A percentile compares a stretch with the other conserved stretches of the same genome.
These are phyloP conservation scores for Scedosporium apiospermum DNA, from an alignment of 2,329 filamentous ascomycete genomes.

Conservation along the genomic window DNA sequence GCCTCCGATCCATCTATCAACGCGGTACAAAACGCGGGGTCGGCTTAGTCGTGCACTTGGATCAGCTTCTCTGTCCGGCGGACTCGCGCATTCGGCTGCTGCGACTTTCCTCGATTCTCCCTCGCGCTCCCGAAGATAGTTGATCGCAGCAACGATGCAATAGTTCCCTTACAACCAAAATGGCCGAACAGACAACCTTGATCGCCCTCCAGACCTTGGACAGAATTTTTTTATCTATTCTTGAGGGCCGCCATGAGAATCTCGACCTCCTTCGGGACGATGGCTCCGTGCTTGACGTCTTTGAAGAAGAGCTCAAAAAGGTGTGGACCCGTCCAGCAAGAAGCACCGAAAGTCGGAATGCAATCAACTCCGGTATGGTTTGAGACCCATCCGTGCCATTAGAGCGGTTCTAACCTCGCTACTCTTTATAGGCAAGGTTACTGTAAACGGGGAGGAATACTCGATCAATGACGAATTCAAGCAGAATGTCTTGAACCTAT, in stretches of 20 bases:
- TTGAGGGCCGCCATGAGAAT: constrained; percentile 52
- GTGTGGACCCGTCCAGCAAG: constrained; percentile 67
- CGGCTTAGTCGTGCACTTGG: neutral
- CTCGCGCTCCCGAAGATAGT: neutral
- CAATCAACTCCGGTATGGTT: constrained; percentile 54
- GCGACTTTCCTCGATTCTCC: neutral
- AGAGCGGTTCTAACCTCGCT: constrained; percentile 2
- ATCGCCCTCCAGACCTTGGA: constrained; percentile 76
- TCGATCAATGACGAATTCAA: constrained; percentile 80
- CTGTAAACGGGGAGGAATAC: constrained; percentile 63
- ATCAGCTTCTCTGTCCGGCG: neutral
- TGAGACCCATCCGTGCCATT: neutral
- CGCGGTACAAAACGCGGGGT: neutral
- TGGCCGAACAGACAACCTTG: constrained; percentile 66
- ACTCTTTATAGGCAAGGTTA: constrained; percentile 58
- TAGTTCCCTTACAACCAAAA: constrained; percentile 34
- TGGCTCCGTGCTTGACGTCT: constrained; percentile 57
- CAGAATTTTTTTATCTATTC: constrained; percentile 70
- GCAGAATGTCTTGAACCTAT: constrained; percentile 68
- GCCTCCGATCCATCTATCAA: neutral
- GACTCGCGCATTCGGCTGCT: neutral
- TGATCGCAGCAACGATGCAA: constrained; percentile 26
- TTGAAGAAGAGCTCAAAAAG: constrained; percentile 62
- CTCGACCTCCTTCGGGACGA: constrained; percentile 58
- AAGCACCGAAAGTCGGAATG: constrained; percentile 64